phyloP scores from a whole-genome alignment of 2,329 filamentous ascomycete species.

The Kalmusia sp. region DNA sequence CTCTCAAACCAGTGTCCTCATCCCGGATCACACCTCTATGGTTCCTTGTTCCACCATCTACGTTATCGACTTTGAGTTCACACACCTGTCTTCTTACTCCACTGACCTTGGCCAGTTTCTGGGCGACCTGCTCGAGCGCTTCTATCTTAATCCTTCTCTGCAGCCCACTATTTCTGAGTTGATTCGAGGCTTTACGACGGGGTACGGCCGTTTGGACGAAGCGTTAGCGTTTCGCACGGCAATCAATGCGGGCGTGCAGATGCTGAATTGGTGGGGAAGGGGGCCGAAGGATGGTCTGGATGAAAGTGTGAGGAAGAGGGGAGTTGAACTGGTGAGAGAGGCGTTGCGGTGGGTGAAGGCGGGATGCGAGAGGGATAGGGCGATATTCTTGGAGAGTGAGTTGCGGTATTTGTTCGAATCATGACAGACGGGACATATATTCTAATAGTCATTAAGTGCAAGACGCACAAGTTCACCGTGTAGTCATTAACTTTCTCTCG shows the following conservation, averaged over 20 bases:
- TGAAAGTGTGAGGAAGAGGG: neutral
- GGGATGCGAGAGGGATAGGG: slow-evolving; percentile 9
- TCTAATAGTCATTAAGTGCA: too few relatives aligned
- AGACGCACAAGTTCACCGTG: too few relatives aligned
- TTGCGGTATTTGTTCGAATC: neutral
- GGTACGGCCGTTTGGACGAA: slow-evolving; percentile 6
- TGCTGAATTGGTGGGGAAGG: slow-evolving; percentile 14
- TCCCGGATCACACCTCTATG: too few relatives aligned
- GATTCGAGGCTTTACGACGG: neutral
- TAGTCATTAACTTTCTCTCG: neutral
- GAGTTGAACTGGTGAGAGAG: neutral
- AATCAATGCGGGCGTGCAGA: slow-evolving; percentile 10
- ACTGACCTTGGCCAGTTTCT: slow-evolving; percentile 14
- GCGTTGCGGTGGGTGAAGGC: slow-evolving; percentile 6
- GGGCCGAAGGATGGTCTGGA: neutral
- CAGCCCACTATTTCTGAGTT: neutral
- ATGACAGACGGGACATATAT: neutral
- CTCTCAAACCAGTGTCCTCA: slow-evolving; percentile 12
- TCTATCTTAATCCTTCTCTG: neutral
- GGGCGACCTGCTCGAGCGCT: slow-evolving; percentile 11
- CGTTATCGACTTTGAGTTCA: slow-evolving; percentile 17
- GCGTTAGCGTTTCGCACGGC: slow-evolving; percentile 7
- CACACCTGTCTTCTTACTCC: slow-evolving; percentile 2
- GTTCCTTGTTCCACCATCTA: neutral
- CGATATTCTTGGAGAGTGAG: neutral